These are phyloP conservation scores for Raffaelea arxii DNA, from an alignment of 2,329 filamentous ascomycete species.

Conservation along the genomic window DNA sequence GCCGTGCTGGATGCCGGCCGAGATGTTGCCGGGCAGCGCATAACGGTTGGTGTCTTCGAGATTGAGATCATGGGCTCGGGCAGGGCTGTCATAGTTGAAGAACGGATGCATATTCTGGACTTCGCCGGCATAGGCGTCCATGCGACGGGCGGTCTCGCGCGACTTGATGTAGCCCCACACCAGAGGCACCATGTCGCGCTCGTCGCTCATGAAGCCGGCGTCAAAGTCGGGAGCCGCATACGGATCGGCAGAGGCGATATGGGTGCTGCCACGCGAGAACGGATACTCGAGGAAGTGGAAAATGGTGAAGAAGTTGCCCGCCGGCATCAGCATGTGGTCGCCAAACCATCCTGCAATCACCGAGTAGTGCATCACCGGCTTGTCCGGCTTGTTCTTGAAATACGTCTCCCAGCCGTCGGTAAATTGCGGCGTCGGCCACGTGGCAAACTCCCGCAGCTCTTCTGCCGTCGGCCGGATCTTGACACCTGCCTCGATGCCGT, in stretches of 20 bases:
- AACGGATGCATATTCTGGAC: constrained; percentile 60
- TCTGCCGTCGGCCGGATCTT: constrained; percentile 63
- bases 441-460: constrained; percentile 59
- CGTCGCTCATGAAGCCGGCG: constrained; percentile 77
- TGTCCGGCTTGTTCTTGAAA: constrained; percentile 77
- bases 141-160: constrained; percentile 67
- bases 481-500: constrained; percentile 71
- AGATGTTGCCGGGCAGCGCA: constrained; percentile 61
- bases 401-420: constrained; percentile 68
- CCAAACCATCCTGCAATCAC: constrained; percentile 61
- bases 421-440: constrained; percentile 68
- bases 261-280: constrained; percentile 62
- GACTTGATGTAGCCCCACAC: constrained; percentile 80
- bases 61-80: constrained; percentile 63
- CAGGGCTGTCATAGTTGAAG: constrained; percentile 61
- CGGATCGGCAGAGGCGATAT: constrained; percentile 61
- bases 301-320: constrained; percentile 76
- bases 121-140: constrained; percentile 70
- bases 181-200: constrained; percentile 75
- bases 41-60: constrained; percentile 66
- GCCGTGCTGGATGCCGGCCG: constrained; percentile 63
- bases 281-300: constrained; percentile 75
- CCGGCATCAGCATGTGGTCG: constrained; percentile 54
- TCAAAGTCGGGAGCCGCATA: constrained; percentile 72
- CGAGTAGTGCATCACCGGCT: constrained; percentile 79